A percentile compares a stretch with the other conserved stretches of the same genome.
Evolutionary conservation across 23 red algal species (phyloP).

Genomic region (Gracilaria vermiculophylla): DNA sequence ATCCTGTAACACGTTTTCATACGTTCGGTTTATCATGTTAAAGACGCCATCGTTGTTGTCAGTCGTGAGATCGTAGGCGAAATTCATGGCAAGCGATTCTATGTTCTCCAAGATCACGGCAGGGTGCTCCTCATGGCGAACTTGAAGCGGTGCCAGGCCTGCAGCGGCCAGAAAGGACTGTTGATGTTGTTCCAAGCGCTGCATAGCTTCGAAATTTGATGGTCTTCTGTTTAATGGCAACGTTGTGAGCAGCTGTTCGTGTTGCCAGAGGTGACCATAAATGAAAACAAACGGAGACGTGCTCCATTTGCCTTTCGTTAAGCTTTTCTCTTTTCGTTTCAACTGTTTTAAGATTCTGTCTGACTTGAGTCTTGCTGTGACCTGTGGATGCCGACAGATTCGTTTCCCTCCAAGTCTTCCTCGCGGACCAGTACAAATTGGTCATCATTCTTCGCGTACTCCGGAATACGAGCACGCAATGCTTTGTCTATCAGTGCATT

Average conservation of each 20-base stretch:
- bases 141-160: background rate
- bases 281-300: background rate
- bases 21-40: conserved; percentile 30
- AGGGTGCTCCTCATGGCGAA: conserved; percentile 20
- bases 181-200: background rate
- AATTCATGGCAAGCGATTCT: conserved; percentile 32
- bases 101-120: conserved; percentile 13
- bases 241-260: background rate
- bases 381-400: conserved; percentile 55
- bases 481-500: conserved; percentile 78
- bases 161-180: conserved; percentile 17
- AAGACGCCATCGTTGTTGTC: conserved; percentile 37
- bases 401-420: conserved; percentile 46
- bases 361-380: background rate
- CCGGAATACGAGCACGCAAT: conserved; percentile 61
- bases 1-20: conserved; percentile 16
- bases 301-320: background rate
- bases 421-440: conserved; percentile 66
- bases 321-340: background rate
- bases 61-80: conserved; percentile 3
- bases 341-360: background rate
- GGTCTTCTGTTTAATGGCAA: background rate
- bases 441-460: conserved; percentile 61
- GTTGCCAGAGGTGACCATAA: background rate
- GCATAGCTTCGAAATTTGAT: background rate